Base-by-base conservation (phyloP, 2,329 filamentous ascomycete species). In the Tolypocladium tundrense region DNA sequence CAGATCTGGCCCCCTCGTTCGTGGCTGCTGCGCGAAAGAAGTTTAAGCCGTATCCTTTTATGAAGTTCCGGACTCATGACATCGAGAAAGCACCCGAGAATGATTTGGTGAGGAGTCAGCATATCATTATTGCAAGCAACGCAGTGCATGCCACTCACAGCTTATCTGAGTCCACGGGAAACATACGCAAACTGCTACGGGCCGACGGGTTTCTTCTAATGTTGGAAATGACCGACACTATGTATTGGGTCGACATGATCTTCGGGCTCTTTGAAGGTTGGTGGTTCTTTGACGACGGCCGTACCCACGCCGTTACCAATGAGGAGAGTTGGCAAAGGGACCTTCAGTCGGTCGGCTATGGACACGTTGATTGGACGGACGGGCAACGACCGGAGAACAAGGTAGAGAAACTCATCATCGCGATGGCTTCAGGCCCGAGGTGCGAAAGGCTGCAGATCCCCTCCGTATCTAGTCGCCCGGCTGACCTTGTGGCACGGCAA, bases 71-170 rank as follows among this genome's bases (percentile, higher is more conserved):
- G 4, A 41, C 42, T 7, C 53, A 53, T 27, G 55, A 60, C 39
- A 55, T 60, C 6, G 68, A 70, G 54, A 57, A 63, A 11, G 57
- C 63, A 8, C 62, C 58, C 0, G 14, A 60, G 1, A 5, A 2
- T 0, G 61, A 67, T 14, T 41, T 66, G 1, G 7, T 57, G 0
- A 64, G 60, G 3, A 58, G 57, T 9, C 69, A 66, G 53, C 66
- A 75, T 50, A 39, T 71, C 10, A 63, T 75, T 19, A 45, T 75
- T 6, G 65, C 70, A 1, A 68, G 64, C 9, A 75, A 75, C 53
- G 67, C 66, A 37, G 62, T 75, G 5, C 73, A 75, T 52, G 72
- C 72, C 0, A 74, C 72, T 2, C 53, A 54, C 2, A 31, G 55
- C 0, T 67, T 69, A 1, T 33, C 56, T 1, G 41, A 16, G 10